Conservation (phyloP, 225 moss, liverwort and hornwort genomes). For the Pleurozium schreberi region DNA sequence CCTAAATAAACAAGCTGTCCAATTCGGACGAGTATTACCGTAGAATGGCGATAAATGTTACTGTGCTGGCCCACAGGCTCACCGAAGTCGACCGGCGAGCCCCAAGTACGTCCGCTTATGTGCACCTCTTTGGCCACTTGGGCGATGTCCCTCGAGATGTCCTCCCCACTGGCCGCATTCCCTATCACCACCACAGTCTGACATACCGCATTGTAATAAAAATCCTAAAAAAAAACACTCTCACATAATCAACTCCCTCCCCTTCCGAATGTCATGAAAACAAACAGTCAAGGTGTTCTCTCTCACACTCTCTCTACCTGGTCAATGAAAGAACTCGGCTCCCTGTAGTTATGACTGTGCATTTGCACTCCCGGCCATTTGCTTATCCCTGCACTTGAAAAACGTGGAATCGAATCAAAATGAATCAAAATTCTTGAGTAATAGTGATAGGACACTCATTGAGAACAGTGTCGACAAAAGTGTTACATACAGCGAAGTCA, state of each 20-base stretch:
- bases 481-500: neutral
- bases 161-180: constrained; percentile 51
- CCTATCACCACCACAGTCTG: constrained; percentile 87
- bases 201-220: constrained; percentile 1
- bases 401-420: neutral
- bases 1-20: neutral
- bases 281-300: neutral
- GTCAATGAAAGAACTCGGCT: constrained; percentile 51
- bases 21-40: constrained; percentile 17
- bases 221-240: neutral
- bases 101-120: constrained; percentile 62
- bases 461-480: neutral
- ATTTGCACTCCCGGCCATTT: constrained; percentile 76
- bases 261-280: neutral
- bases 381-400: constrained; percentile 49
- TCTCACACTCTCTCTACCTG: constrained; percentile 31
- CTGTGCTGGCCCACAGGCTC: constrained; percentile 11
- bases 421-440: neutral
- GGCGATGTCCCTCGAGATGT: constrained; percentile 63
- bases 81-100: constrained; percentile 19
- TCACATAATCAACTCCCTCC: neutral
- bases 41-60: constrained; percentile 64
- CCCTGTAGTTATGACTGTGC: constrained; percentile 93
- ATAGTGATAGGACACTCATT: neutral
- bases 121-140: constrained; percentile 69